Evolutionary conservation across 805 yeast species (phyloP).

Genomic region (Limtongia smithiae): DNA sequence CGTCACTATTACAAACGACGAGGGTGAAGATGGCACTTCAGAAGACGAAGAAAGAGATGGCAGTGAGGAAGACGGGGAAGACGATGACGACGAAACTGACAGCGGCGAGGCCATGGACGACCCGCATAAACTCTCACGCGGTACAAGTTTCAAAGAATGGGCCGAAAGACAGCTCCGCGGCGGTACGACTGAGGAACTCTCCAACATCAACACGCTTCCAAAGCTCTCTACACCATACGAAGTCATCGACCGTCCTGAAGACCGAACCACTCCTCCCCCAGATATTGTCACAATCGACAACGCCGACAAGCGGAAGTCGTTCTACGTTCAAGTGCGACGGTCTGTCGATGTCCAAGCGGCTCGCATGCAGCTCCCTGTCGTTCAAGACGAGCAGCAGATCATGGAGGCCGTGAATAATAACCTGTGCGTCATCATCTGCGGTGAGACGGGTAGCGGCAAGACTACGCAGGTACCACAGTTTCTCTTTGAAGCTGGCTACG

Average conservation of each 20-base stretch:
- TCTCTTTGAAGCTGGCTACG: constrained; percentile 88
- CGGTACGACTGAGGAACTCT: constrained; percentile 49
- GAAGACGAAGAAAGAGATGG: constrained; percentile 31
- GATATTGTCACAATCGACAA: constrained; percentile 59
- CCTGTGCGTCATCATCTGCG: constrained; percentile 86
- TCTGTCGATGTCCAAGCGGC: constrained; percentile 54
- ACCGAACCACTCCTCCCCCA: constrained; percentile 64
- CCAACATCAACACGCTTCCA: constrained; percentile 51
- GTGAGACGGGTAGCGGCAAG: constrained; percentile 98
- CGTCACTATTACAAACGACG: too few species aligned
- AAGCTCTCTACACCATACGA: constrained; percentile 48
- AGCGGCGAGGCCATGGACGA: constrained; percentile 41
- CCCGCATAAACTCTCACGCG: constrained; percentile 40
- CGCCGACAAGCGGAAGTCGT: constrained; percentile 53
- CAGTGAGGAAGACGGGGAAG: constrained; percentile 29
- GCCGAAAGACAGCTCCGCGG: constrained; percentile 72
- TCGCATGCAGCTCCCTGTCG: constrained; percentile 79
- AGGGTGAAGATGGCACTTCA: constrained; percentile 7
- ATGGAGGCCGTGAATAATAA: constrained; percentile 96
- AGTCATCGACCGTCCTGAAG: constrained; percentile 63
- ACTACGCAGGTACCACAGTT: constrained; percentile 98
- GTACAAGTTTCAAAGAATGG: constrained; percentile 79
- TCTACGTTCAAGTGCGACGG: constrained; percentile 46
- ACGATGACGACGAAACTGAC: constrained; percentile 30
- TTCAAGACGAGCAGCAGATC: constrained; percentile 81